phyloP scores from a whole-genome alignment of 2,329 filamentous ascomycete genomes.

The Pseudogymnoascus verrucosus region DNA sequence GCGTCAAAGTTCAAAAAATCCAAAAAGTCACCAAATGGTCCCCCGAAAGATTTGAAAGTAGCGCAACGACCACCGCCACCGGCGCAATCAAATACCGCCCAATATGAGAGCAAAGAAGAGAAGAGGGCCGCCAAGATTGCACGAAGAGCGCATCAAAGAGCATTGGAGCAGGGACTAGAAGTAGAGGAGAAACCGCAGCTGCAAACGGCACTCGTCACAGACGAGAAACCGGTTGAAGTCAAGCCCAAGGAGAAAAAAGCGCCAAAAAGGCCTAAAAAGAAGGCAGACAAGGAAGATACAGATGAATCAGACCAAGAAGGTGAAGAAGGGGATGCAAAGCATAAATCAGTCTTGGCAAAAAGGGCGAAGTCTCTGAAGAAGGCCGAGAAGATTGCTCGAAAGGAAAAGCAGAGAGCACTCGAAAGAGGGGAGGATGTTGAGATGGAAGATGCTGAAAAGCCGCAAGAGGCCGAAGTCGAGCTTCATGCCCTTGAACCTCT shows the following conservation, averaged over 20 bases:
- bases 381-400: slow-evolving; percentile 34
- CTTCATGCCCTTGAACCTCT: slow-evolving; percentile 70
- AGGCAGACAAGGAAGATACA: slow-evolving; percentile 16
- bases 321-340: slow-evolving; percentile 17
- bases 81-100: not conserved
- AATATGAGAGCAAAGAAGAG: slow-evolving; percentile 11
- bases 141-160: slow-evolving; percentile 14
- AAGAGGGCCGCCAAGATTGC: slow-evolving; percentile 13
- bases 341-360: slow-evolving; percentile 47
- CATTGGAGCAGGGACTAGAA: slow-evolving; percentile 4
- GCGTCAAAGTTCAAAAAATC: not conserved
- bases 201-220: not conserved
- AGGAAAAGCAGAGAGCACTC: slow-evolving; percentile 26
- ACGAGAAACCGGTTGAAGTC: slow-evolving; percentile 17
- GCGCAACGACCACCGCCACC: slow-evolving; percentile 10
- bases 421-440: slow-evolving; percentile 25
- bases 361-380: slow-evolving; percentile 47
- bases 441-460: slow-evolving; percentile 23
- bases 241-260: slow-evolving; percentile 12
- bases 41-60: not conserved
- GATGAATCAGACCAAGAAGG: slow-evolving; percentile 9
- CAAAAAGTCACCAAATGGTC: not conserved
- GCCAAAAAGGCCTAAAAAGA: slow-evolving; percentile 15
- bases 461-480: slow-evolving; percentile 31
- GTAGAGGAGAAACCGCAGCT: not conserved